Conservation (phyloP, 169 alveolate genomes). For the Eimeria maxima region DNA sequence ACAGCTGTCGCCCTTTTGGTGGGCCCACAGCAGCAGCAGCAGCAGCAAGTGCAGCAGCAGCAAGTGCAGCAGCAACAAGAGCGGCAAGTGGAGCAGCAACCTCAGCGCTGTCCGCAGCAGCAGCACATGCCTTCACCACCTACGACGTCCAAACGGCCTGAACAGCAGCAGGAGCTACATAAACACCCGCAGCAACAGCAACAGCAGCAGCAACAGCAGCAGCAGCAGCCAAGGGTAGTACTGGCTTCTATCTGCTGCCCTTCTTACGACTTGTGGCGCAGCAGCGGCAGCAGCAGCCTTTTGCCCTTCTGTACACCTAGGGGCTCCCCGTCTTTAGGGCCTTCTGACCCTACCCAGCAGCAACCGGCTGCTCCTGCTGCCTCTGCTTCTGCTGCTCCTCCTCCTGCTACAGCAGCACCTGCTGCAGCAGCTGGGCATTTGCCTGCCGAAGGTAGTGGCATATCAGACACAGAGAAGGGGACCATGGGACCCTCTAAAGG, state of each 20-base stretch:
- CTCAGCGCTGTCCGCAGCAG: constrained; percentile 7
- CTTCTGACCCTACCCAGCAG: neutral
- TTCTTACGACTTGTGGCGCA: constrained; percentile 47
- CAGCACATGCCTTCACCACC: neutral
- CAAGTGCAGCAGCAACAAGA: neutral
- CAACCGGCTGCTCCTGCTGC: constrained; percentile 61
- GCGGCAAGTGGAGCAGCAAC: no score
- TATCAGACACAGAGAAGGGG: neutral
- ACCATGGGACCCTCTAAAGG: no score
- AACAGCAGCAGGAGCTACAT: constrained; percentile 1
- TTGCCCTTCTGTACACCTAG: constrained; percentile 32
- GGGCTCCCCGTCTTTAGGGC: neutral
- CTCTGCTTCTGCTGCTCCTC: constrained; percentile 9
- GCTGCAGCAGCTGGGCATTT: neutral
- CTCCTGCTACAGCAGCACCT: neutral
- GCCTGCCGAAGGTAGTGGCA: neutral
- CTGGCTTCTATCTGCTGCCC: constrained; percentile 68
- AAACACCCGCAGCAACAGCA: constrained; percentile 13
- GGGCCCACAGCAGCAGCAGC: constrained; percentile 50
- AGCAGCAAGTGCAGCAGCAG: constrained; percentile 16
- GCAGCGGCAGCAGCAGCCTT: constrained; percentile 58
- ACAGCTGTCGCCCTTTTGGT: constrained; percentile 59
- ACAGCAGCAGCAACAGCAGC: constrained; percentile 36
- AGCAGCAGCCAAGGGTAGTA: constrained; percentile 53
- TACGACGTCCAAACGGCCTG: neutral